These are phyloP conservation scores for Trypanosomatidae sp. DNA, from an alignment of 208 protist species.

Conservation along the genomic window DNA sequence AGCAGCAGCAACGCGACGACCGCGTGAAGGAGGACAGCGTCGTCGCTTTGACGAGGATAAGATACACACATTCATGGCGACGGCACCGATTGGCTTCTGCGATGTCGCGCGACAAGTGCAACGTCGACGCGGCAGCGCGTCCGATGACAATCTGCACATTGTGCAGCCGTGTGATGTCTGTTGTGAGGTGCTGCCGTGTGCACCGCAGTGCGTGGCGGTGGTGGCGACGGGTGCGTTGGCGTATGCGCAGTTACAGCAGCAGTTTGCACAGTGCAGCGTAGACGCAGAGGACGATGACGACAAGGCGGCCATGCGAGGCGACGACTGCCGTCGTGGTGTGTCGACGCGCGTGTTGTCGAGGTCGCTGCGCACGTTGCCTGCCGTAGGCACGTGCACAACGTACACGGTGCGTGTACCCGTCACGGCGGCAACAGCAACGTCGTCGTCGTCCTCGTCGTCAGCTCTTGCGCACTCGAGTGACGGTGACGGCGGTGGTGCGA, in stretches of 20 bases:
- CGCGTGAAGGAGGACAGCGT: too few relatives aligned
- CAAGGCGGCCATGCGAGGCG: not conserved
- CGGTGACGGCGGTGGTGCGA: not conserved
- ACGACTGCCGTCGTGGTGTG: not conserved
- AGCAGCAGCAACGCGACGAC: not conserved
- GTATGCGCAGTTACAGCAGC: constrained; percentile 7
- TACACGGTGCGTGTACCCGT: not conserved
- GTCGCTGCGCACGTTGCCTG: too few relatives aligned
- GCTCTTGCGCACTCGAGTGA: not conserved
- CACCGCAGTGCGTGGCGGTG: constrained; percentile 10
- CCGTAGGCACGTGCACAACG: too few relatives aligned
- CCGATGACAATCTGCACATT: constrained; percentile 10
- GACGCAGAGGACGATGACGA: not conserved
- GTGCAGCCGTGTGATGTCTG: constrained; percentile 6
- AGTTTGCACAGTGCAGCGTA: not conserved
- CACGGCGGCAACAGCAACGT: not conserved
- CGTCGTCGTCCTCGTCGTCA: constrained; percentile 1
- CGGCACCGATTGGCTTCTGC: constrained; percentile 9
- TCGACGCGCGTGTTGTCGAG: too few relatives aligned
- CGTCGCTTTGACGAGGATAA: constrained; percentile 4
- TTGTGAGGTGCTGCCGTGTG: constrained; percentile 4
- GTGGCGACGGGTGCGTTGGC: constrained; percentile 16
- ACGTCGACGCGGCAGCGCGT: constrained; percentile 6
- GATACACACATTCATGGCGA: constrained; percentile 3
- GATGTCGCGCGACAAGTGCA: constrained; percentile 7